Conservation (phyloP, 768 basidiomycete species). For the Kwoniella dejecticola region DNA sequence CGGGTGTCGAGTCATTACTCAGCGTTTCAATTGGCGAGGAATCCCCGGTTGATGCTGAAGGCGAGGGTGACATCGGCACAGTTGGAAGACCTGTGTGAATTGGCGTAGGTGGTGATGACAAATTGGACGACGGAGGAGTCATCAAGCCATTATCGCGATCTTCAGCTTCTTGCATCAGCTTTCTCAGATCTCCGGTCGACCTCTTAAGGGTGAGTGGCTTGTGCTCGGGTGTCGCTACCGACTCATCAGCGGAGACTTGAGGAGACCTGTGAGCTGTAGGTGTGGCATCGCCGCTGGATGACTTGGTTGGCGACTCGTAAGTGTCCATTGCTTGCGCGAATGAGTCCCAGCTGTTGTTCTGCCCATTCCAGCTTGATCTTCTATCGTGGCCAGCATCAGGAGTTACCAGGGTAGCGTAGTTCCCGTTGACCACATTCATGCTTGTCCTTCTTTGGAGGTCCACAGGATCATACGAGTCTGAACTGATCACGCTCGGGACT, state of each 20-base stretch:
- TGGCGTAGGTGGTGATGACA: slow-evolving; percentile 51
- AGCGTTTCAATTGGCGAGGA: slow-evolving; percentile 42
- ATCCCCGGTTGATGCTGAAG: slow-evolving; percentile 44
- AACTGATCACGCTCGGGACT: neutral
- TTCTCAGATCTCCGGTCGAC: slow-evolving; percentile 41
- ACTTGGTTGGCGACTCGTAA: neutral
- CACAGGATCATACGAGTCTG: slow-evolving; percentile 3
- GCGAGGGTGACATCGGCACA: slow-evolving; percentile 38
- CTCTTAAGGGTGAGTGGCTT: slow-evolving; percentile 32
- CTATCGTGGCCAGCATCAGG: slow-evolving; percentile 39
- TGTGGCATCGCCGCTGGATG: slow-evolving; percentile 40
- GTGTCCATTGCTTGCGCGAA: slow-evolving; percentile 30
- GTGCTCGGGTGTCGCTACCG: slow-evolving; percentile 21
- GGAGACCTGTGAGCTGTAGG: slow-evolving; percentile 40
- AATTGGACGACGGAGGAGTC: slow-evolving; percentile 48
- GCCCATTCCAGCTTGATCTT: slow-evolving; percentile 51
- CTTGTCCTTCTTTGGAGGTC: slow-evolving; percentile 15
- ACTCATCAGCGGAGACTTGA: slow-evolving; percentile 7
- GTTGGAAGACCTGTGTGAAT: slow-evolving; percentile 17
- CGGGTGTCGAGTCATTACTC: slow-evolving; percentile 31
- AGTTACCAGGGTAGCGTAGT: slow-evolving; percentile 38
- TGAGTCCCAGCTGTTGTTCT: slow-evolving; percentile 39
- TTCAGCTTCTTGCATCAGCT: slow-evolving; percentile 26
- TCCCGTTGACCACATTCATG: slow-evolving; percentile 43
- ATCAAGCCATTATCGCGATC: slow-evolving; percentile 34